Conservation (phyloP, 2,329 filamentous ascomycete genomes). For the Beauveria bassiana region DNA sequence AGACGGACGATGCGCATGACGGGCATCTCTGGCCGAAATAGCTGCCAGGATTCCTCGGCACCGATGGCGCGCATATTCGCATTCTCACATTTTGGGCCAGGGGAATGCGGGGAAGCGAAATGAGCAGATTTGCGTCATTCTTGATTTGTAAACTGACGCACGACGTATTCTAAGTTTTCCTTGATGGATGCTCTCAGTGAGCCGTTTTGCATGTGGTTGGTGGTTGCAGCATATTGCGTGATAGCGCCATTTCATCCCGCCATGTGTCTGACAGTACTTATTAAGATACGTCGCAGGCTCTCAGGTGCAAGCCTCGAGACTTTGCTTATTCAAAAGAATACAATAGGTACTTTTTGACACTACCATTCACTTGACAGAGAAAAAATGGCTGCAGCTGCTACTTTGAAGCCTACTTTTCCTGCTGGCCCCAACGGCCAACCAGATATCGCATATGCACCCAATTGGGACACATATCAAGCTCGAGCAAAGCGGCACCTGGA, state of each 20-base stretch:
- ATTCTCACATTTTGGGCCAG: neutral
- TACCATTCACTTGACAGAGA: neutral
- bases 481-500: slow-evolving; percentile 37
- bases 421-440: slow-evolving; percentile 39
- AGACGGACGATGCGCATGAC: neutral
- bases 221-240: slow-evolving; percentile 4
- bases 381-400: slow-evolving; percentile 18
- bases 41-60: neutral
- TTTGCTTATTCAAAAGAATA: too few relatives aligned
- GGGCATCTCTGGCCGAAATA: too few relatives aligned
- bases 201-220: neutral
- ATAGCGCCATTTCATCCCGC: slow-evolving; percentile 9
- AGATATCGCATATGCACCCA: slow-evolving; percentile 50
- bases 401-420: slow-evolving; percentile 9
- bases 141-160: slow-evolving; percentile 1
- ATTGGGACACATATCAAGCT: slow-evolving; percentile 44
- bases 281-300: neutral
- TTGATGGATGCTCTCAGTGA: neutral
- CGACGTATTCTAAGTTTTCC: neutral
- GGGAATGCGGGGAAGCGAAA: neutral
- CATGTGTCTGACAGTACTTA: neutral
- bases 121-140: neutral
- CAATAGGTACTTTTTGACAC: too few relatives aligned
- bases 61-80: neutral
- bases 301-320: neutral